Evolutionary conservation across 1,284 basidiomycete species (phyloP).

Genomic region (Meira nashicola): DNA sequence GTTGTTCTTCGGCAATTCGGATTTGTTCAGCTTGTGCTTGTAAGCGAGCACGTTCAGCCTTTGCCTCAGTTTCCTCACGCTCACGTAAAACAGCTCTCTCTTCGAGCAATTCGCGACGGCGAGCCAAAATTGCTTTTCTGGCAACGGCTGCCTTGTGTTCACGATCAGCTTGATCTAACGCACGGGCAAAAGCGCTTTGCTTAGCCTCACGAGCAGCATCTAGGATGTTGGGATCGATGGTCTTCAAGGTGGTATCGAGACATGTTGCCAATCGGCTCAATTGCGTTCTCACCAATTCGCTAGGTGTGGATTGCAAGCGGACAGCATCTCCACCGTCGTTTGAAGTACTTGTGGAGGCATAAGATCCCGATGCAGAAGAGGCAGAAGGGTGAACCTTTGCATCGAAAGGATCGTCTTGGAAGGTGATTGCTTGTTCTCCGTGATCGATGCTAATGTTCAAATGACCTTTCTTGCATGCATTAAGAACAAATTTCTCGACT

Average conservation of each 20-base stretch:
- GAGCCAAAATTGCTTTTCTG: slow-evolving; percentile 64
- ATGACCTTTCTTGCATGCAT: slow-evolving; percentile 81
- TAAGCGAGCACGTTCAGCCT: slow-evolving; percentile 64
- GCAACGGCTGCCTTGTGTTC: slow-evolving; percentile 49
- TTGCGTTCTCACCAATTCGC: slow-evolving; percentile 51
- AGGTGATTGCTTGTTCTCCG: slow-evolving; percentile 75
- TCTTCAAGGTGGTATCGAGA: slow-evolving; percentile 46
- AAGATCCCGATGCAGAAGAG: slow-evolving; percentile 14
- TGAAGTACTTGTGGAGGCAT: slow-evolving; percentile 23
- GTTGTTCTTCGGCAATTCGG: slow-evolving; percentile 65
- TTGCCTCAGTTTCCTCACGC: slow-evolving; percentile 78
- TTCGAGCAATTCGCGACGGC: slow-evolving; percentile 78
- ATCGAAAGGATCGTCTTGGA: slow-evolving; percentile 65
- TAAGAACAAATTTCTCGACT: slow-evolving; percentile 71
- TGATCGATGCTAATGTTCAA: slow-evolving; percentile 86
- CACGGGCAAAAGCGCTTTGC: slow-evolving; percentile 37
- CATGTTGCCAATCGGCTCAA: slow-evolving; percentile 46
- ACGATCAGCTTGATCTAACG: slow-evolving; percentile 40
- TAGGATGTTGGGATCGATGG: slow-evolving; percentile 37
- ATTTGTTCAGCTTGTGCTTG: slow-evolving; percentile 67
- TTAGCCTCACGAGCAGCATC: slow-evolving; percentile 38
- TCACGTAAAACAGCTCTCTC: slow-evolving; percentile 82
- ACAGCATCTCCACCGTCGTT: slow-evolving; percentile 28
- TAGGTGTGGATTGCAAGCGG: slow-evolving; percentile 45
- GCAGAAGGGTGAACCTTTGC: slow-evolving; percentile 41